These are phyloP conservation scores for Entelexis sorbosivorans DNA, from an alignment of 1,139 yeast species.

Conservation along the genomic window DNA sequence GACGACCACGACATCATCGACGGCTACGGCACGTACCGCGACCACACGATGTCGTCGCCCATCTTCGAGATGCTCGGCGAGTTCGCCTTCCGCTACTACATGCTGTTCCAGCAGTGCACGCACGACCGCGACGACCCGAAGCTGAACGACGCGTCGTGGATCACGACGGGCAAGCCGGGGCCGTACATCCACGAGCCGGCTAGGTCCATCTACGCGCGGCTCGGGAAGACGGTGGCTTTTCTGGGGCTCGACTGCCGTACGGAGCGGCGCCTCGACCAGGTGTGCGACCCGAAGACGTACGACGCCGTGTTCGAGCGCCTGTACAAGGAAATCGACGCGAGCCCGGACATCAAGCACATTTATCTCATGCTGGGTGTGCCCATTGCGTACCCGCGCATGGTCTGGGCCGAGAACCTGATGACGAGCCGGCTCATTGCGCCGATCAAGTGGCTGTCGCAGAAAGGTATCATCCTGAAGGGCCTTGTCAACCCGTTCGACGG, in stretches of 20 bases:
- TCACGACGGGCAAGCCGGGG: slow-evolving; percentile 37
- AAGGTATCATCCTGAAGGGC: slow-evolving; percentile 53
- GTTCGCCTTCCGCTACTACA: slow-evolving; percentile 71
- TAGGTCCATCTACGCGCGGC: slow-evolving; percentile 56
- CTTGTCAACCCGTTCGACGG: slow-evolving; percentile 87
- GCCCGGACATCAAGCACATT: slow-evolving; percentile 58
- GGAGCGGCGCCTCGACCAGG: slow-evolving; percentile 56
- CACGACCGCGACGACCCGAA: slow-evolving; percentile 32
- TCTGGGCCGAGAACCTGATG: slow-evolving; percentile 72
- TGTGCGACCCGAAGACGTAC: slow-evolving; percentile 51
- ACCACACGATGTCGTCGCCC: slow-evolving; percentile 58
- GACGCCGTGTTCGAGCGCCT: slow-evolving; percentile 50
- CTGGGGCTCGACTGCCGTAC: slow-evolving; percentile 87
- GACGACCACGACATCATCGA: slow-evolving; percentile 89
- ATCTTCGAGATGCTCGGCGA: slow-evolving; percentile 63
- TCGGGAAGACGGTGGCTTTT: slow-evolving; percentile 64
- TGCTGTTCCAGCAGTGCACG: slow-evolving; percentile 83
- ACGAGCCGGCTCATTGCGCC: slow-evolving; percentile 50
- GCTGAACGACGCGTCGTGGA: slow-evolving; percentile 30
- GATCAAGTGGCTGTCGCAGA: slow-evolving; percentile 52
- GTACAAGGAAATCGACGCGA: slow-evolving; percentile 39
- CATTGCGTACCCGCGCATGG: slow-evolving; percentile 83
- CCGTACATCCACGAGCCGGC: slow-evolving; percentile 55
- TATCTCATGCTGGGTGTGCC: slow-evolving; percentile 87
- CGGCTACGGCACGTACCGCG: slow-evolving; percentile 83